Percentiles rank a stretch among this genome's conserved stretches.
These are phyloP conservation scores for Cryphonectria radicalis DNA, from an alignment of 2,329 filamentous ascomycete species.

Conservation along the genomic window DNA sequence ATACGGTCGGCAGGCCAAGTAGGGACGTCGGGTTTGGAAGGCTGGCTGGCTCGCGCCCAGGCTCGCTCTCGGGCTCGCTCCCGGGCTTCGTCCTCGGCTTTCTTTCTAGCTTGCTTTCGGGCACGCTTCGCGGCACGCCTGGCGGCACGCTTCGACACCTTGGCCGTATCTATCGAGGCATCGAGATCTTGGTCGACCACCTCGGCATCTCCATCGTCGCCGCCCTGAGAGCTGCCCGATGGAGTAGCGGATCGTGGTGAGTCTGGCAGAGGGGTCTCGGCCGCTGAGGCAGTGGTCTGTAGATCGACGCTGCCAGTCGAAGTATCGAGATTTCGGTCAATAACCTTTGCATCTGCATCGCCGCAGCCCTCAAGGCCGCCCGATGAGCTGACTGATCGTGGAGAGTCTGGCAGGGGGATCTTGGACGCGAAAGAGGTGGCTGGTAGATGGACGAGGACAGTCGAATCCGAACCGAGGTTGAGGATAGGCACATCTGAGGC, in stretches of 20 bases:
- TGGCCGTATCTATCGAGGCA: neutral
- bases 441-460: too few relatives aligned
- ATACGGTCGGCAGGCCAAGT: conserved; percentile 45
- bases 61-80: neutral
- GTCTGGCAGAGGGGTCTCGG: neutral
- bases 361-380: neutral
- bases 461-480: neutral
- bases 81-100: neutral
- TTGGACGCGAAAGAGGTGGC: neutral
- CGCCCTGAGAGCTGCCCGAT: neutral
- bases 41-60: too few relatives aligned
- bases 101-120: neutral
- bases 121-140: neutral
- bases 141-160: neutral
- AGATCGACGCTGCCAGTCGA: neutral
- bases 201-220: neutral
- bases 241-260: neutral
- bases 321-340: neutral
- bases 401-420: neutral
- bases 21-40: too few relatives aligned
- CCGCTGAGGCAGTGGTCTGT: neutral
- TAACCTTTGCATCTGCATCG: neutral
- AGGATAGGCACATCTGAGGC: neutral
- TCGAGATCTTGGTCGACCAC: neutral
- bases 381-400: neutral